Percentiles rank a stretch among this genome's conserved stretches.
Evolutionary conservation across 371 early-diverging fungal genomes (phyloP).

Genomic region (Mortierella sp.): DNA sequence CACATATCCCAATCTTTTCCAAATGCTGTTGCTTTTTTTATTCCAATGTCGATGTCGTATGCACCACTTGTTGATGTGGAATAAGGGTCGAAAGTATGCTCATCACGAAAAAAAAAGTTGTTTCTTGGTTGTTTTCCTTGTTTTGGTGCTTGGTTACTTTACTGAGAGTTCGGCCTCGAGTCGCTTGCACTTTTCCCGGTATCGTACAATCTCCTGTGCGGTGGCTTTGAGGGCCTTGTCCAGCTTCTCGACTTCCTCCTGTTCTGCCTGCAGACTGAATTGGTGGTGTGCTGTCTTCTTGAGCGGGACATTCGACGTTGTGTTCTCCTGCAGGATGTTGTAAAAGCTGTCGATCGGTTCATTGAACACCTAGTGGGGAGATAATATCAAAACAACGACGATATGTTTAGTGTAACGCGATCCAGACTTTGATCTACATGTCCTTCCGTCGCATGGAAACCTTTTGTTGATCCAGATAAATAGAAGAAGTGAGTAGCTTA

Average conservation of each 20-base stretch:
- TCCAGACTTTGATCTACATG: no score
- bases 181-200: conserved; percentile 44
- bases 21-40: neutral
- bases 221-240: conserved; percentile 49
- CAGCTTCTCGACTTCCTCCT: conserved; percentile 55
- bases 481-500: conserved; percentile 40
- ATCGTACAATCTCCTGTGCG: conserved; percentile 40
- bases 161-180: conserved; percentile 43
- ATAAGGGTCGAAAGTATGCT: neutral
- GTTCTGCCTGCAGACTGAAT: conserved; percentile 59
- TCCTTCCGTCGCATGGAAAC: no score
- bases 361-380: conserved; percentile 77
- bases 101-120: no score
- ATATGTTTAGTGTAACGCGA: no score
- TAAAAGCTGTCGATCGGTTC: conserved; percentile 90
- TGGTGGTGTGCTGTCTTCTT: conserved; percentile 63
- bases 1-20: neutral
- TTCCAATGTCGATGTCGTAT: neutral
- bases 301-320: conserved; percentile 60
- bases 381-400: neutral
- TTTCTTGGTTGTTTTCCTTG: neutral
- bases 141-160: conserved; percentile 22
- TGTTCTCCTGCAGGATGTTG: conserved; percentile 71
- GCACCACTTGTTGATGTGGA: neutral
- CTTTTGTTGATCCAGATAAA: no score